Percentiles rank a stretch among this genome's conserved stretches.
phyloP scores from a whole-genome alignment of 2,329 filamentous ascomycete species.

The Elsinoe ampelina region DNA sequence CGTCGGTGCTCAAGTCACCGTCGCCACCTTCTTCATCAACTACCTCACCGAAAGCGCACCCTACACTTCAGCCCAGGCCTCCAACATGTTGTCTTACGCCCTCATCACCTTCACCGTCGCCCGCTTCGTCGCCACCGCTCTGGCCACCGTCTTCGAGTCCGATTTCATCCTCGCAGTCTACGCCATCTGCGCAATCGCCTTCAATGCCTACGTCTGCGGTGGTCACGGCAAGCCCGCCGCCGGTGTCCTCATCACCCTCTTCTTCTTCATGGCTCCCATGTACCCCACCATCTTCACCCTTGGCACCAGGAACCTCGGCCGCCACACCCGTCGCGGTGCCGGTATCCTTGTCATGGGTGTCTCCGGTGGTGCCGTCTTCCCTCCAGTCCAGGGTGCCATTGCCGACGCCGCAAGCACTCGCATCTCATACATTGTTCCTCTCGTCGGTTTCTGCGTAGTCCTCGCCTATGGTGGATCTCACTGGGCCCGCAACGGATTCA shows the following conservation, averaged over 20 bases:
- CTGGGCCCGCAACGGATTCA: conserved; percentile 27
- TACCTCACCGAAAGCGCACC: conserved; percentile 29
- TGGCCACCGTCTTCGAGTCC: conserved; percentile 28
- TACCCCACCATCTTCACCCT: conserved; percentile 33
- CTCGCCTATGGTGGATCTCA: conserved; percentile 27
- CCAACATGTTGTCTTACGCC: conserved; percentile 31
- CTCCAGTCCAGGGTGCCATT: conserved; percentile 31
- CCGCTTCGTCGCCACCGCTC: conserved; percentile 31
- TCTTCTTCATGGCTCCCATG: conserved; percentile 31
- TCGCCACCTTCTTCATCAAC: conserved; percentile 33
- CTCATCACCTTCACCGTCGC: conserved; percentile 33
- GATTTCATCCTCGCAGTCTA: conserved; percentile 31
- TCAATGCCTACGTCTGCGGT: conserved; percentile 28
- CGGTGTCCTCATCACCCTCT: conserved; percentile 28
- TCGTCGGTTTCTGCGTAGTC: conserved; percentile 36
- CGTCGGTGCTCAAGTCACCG: conserved; percentile 31
- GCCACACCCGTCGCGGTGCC: conserved; percentile 32
- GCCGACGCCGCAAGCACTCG: conserved; percentile 32
- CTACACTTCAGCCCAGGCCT: conserved; percentile 24
- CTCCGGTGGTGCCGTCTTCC: conserved; percentile 28
- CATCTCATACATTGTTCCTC: conserved; percentile 37
- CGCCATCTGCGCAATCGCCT: conserved; percentile 25
- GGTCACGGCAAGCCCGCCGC: conserved; percentile 26
- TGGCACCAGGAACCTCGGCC: conserved; percentile 32
- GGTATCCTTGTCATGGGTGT: conserved; percentile 35